A percentile compares a stretch with the other conserved stretches of the same genome.
Conservation (phyloP, 2,329 filamentous ascomycete genomes). For the Elsinoe fawcettii region DNA sequence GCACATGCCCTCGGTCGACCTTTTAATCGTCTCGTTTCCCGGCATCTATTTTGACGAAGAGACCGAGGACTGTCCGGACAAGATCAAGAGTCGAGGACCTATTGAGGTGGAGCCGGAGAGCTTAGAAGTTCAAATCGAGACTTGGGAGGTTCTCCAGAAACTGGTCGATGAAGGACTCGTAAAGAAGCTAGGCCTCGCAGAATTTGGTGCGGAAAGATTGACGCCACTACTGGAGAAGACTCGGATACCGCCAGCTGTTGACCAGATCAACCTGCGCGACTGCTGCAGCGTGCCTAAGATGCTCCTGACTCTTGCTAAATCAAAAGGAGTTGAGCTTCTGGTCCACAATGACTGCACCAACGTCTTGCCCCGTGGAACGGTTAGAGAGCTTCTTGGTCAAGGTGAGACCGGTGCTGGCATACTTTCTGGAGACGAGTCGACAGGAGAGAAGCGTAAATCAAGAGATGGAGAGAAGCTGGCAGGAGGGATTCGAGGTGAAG, state of each 20-base stretch:
- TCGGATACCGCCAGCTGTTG: slow-evolving; percentile 66
- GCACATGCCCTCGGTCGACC: slow-evolving; percentile 65
- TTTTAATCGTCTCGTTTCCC: slow-evolving; percentile 88
- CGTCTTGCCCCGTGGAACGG: slow-evolving; percentile 75
- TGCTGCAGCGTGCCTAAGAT: slow-evolving; percentile 93
- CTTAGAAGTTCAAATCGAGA: slow-evolving; percentile 58
- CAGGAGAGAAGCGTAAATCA: slow-evolving; percentile 35
- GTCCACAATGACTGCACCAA: slow-evolving; percentile 94
- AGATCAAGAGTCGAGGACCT: slow-evolving; percentile 36
- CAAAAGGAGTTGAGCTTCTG: slow-evolving; percentile 73
- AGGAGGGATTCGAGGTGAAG: slow-evolving; percentile 62
- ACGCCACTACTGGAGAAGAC: slow-evolving; percentile 66
- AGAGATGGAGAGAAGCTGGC: slow-evolving; percentile 31
- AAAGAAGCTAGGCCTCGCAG: slow-evolving; percentile 71
- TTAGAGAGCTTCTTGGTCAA: slow-evolving; percentile 73
- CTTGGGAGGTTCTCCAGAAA: slow-evolving; percentile 60
- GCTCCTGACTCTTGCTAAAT: slow-evolving; percentile 74
- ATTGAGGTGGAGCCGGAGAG: slow-evolving; percentile 46
- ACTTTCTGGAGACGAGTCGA: slow-evolving; percentile 52
- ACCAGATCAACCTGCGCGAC: slow-evolving; percentile 94
- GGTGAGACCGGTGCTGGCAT: slow-evolving; percentile 66
- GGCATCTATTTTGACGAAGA: slow-evolving; percentile 90
- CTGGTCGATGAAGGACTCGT: slow-evolving; percentile 66
- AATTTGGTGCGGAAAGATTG: slow-evolving; percentile 82
- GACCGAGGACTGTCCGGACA: slow-evolving; percentile 67